Evolutionary conservation across 768 basidiomycete genomes (phyloP).

Genomic region (Dendrothele bispora): DNA sequence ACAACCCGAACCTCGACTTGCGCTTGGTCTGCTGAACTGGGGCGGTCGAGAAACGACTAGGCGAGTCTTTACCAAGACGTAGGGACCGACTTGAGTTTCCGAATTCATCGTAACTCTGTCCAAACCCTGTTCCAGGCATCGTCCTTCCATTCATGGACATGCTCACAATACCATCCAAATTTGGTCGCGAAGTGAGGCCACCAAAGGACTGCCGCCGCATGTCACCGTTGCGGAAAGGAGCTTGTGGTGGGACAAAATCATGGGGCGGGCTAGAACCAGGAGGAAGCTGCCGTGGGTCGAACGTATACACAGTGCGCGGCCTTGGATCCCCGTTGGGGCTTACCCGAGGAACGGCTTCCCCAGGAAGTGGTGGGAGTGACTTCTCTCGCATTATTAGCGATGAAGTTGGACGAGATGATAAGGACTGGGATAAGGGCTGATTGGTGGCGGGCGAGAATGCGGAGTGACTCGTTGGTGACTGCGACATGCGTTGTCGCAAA

Average conservation of each 20-base stretch:
- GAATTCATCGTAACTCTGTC: conserved; percentile 67
- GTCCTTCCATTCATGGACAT: background rate
- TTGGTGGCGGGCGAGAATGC: background rate
- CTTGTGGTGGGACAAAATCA: conserved; percentile 61
- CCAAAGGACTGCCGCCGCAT: conserved; percentile 75
- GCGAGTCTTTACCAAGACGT: conserved; percentile 23
- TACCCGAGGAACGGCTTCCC: conserved; percentile 40
- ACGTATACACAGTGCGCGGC: conserved; percentile 66
- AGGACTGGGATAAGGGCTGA: conserved; percentile 12
- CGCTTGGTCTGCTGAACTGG: conserved; percentile 52
- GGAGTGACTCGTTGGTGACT: conserved; percentile 16
- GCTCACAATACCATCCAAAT: conserved; percentile 28
- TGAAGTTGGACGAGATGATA: conserved; percentile 17
- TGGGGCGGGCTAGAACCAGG: conserved; percentile 43
- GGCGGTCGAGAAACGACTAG: conserved; percentile 24
- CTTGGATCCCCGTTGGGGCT: conserved; percentile 24
- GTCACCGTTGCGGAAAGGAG: conserved; percentile 60
- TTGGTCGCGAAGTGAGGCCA: conserved; percentile 61
- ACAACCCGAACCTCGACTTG: conserved; percentile 72
- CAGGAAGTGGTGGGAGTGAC: conserved; percentile 75
- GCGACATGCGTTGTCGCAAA: conserved; percentile 46
- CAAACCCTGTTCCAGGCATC: conserved; percentile 18
- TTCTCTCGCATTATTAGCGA: conserved; percentile 58
- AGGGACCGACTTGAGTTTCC: conserved; percentile 66
- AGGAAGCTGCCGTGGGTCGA: conserved; percentile 52